Base-by-base conservation (phyloP, 2,329 filamentous ascomycete species). In the Colletotrichum eleusines region DNA sequence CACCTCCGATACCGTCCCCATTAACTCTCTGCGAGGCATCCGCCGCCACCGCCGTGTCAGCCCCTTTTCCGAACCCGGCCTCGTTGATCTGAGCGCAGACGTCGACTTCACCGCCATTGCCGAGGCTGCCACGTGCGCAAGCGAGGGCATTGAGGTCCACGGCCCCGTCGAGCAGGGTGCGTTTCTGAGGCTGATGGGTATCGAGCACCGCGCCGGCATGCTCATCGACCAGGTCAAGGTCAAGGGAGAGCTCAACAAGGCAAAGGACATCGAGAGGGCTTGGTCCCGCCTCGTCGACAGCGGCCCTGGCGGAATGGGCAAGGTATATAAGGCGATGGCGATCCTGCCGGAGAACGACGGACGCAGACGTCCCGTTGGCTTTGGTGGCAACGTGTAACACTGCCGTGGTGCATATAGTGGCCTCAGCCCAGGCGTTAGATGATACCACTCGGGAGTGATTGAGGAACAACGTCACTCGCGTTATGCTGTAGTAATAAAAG, bases 1-100 rank as follows among this genome's bases (percentile, higher is more conserved):
- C 23, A 92, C 95, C 5, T 81, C 89, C 3, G 86, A 90, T 75
- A 92, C 85, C 0, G 90, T 99, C 59, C 96, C 96, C 3, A 85
- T 92, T 71, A 97, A 97, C 85, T 97, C 94, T 0, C 87, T 99
- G 28, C 92, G 96, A 40, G 96, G 96, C 28, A 98, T 99, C 80
- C 89, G 90, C 44, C 84, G 87, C 18, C 96, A 99, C 82, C 84
- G 86, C 31, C 86, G 87, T 31, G 92, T 97, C 55, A 94, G 90
- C 28, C 94, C 96, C 5, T 94, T 99, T 76, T 86, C 88, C 1
- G 85, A 89, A 7, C 93, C 96, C 0, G 96, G 96, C 0, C 87
- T 91, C 33, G 94, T 97, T 3, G 96, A 99, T 78, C 85, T 99
- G 28, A 94, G 91, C 74, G 95, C 93, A 0, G 95, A 99, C 78